Conservation (phyloP, 352 stramenopile genomes). For the Blastocystis sp. region DNA sequence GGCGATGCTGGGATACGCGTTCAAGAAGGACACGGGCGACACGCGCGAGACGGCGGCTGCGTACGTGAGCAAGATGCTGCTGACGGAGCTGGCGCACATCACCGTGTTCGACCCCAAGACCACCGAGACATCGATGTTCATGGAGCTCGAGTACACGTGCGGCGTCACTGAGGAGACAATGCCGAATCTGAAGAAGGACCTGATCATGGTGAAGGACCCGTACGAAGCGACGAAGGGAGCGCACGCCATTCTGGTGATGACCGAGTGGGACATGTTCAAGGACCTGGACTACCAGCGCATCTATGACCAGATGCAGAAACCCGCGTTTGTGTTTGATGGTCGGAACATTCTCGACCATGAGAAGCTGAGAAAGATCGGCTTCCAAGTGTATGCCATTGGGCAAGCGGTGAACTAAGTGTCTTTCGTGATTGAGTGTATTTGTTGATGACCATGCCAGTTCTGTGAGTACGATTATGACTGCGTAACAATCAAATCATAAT, state of each 20-base stretch:
- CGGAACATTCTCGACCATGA: conserved; percentile 87
- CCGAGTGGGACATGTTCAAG: conserved; percentile 98
- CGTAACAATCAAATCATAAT: too few species aligned
- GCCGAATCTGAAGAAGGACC: conserved; percentile 73
- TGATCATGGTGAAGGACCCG: conserved; percentile 69
- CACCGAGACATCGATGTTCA: conserved; percentile 73
- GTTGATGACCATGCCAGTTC: too few species aligned
- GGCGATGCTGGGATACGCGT: conserved; percentile 93
- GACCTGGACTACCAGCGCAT: conserved; percentile 86
- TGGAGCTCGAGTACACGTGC: conserved; percentile 78
- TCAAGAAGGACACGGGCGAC: conserved; percentile 99
- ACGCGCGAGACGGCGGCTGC: conserved; percentile 90
- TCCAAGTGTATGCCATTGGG: conserved; percentile 94
- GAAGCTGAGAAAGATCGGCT: conserved; percentile 81
- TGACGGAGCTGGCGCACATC: conserved; percentile 85
- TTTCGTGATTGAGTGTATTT: too few species aligned
- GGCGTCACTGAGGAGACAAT: conserved; percentile 77
- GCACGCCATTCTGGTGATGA: conserved; percentile 84
- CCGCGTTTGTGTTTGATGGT: conserved; percentile 97
- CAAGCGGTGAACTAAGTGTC: too few species aligned
- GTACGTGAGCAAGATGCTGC: conserved; percentile 86
- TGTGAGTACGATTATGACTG: too few species aligned
- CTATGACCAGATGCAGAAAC: conserved; percentile 89
- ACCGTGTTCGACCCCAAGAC: conserved; percentile 94
- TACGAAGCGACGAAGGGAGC: conserved; percentile 80